Conservation (phyloP, 352 stramenopile genomes). For the Phytophthora syringae region DNA sequence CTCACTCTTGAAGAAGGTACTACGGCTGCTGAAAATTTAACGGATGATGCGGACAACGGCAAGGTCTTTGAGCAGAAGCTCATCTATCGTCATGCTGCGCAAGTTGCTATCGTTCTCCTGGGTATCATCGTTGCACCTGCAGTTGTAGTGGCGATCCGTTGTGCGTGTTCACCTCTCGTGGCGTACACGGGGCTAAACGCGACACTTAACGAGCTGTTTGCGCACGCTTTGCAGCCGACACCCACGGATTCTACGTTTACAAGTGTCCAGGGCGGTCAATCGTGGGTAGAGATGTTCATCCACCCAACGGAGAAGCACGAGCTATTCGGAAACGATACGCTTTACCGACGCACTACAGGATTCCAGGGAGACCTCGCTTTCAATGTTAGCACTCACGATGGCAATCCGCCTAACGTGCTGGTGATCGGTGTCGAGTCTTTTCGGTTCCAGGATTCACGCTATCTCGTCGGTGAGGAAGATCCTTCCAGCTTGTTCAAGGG, state of each 20-base stretch:
- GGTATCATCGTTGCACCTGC: conserved; percentile 1
- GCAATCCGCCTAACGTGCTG: conserved; percentile 51
- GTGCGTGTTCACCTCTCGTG: conserved; percentile 8
- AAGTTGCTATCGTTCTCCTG: conserved; percentile 3
- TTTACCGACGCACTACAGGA: conserved; percentile 32
- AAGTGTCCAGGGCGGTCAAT: conserved; percentile 2
- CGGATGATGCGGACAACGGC: neutral
- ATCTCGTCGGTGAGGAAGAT: conserved; percentile 50
- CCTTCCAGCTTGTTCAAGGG: conserved; percentile 44
- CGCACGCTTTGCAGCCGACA: conserved; percentile 16
- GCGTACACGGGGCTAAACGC: conserved; percentile 19
- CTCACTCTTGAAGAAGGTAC: conserved; percentile 15
- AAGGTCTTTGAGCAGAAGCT: neutral
- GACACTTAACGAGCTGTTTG: conserved; percentile 23
- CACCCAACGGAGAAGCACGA: conserved; percentile 21
- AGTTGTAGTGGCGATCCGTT: conserved; percentile 16
- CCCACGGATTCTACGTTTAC: conserved; percentile 12
- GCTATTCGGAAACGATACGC: conserved; percentile 15
- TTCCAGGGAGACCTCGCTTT: conserved; percentile 54
- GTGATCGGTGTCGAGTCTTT: conserved; percentile 63
- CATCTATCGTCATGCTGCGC: neutral
- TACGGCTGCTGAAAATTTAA: neutral
- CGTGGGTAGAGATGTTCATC: conserved; percentile 16
- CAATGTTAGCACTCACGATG: conserved; percentile 38
- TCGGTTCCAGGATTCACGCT: conserved; percentile 54